Base-by-base conservation (phyloP, 768 basidiomycete species). In the Tricholoma sp. region DNA sequence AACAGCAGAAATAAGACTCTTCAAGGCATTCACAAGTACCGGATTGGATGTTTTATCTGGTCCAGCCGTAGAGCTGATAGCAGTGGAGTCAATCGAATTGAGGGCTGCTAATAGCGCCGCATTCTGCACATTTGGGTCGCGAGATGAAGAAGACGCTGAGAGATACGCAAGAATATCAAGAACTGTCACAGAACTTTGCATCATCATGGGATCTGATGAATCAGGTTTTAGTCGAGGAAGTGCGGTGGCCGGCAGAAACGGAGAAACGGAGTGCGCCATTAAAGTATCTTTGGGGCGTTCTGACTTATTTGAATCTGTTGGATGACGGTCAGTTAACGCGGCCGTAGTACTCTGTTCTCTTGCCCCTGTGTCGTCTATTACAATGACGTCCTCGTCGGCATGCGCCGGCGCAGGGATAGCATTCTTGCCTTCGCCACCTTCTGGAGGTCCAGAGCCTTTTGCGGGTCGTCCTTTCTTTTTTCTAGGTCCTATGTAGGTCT, bases 21-120 rank as follows among this genome's bases (percentile, higher is more conserved):
- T 76, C 3, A 87, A 66, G 12, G 82, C 81, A 37, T 76, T 73
- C 9, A 83, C 64, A 6, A 87, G 72, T 9, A 54, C 55, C 22
- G 61, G 63, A 45, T 57, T 59, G 5, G 57, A 54, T 18, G 55
- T 29, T 32, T 57, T 59, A n/a, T 57, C 53, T 24, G 50, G 14
- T 14, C 39, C 37, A 27, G 51, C n/a, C 4, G 45, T 39, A 16
- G 57, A 32, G 8, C 54, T 50, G 37, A 43, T 18, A 59, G 47
- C 10, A 63, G 64, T 58, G 6, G 64, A 65, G 46, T 70, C 68
- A 57, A 72, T 69, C 11, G 65, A 57, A 34, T 55, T 62, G 8
- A 70, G 61, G 8, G 64, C 68, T 55, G 65, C 55, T 16, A 69
- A 58, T 6, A 72, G 57, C 0, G 66, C 71, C 7, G 63, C 59